phyloP scores from a whole-genome alignment of 768 basidiomycete genomes.

The Tubosaeta sp. region DNA sequence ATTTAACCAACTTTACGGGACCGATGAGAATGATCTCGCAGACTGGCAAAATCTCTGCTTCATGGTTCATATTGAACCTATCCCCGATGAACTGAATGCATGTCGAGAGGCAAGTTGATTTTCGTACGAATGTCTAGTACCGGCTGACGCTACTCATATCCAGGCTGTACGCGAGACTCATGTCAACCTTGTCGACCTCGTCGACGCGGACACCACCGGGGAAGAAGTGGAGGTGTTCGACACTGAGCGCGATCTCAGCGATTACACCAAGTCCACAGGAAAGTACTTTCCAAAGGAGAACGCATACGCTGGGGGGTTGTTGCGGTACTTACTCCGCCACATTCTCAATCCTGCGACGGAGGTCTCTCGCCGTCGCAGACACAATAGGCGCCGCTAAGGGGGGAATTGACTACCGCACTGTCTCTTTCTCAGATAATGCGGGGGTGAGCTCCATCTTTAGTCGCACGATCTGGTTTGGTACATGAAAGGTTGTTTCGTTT shows the following conservation, averaged over 20 bases:
- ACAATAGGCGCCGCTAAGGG: slow-evolving; percentile 6
- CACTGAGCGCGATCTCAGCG: slow-evolving; percentile 6
- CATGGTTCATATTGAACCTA: slow-evolving; percentile 1
- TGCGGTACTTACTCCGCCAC: slow-evolving; percentile 13
- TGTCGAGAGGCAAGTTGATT: slow-evolving; percentile 13
- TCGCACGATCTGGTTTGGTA: neutral
- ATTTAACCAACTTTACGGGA: slow-evolving; percentile 16
- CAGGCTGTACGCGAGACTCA: neutral
- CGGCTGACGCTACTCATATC: neutral
- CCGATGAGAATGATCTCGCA: neutral
- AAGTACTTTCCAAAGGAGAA: slow-evolving; percentile 15
- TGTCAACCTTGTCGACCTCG: slow-evolving; percentile 21
- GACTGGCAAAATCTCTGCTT: slow-evolving; percentile 12
- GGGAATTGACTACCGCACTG: slow-evolving; percentile 8
- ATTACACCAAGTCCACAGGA: slow-evolving; percentile 4
- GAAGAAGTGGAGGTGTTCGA: neutral
- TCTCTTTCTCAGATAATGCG: neutral
- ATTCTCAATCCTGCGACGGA: slow-evolving; percentile 2
- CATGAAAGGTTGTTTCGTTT: too few relatives aligned
- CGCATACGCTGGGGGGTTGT: slow-evolving; percentile 13
- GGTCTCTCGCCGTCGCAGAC: neutral
- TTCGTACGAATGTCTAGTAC: neutral
- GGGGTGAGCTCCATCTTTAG: slow-evolving; percentile 2
- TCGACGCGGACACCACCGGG: slow-evolving; percentile 7
- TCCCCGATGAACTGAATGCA: slow-evolving; percentile 1